phyloP scores from a whole-genome alignment of 192 early-diverging fungal species.

The Diversispora eburnea region DNA sequence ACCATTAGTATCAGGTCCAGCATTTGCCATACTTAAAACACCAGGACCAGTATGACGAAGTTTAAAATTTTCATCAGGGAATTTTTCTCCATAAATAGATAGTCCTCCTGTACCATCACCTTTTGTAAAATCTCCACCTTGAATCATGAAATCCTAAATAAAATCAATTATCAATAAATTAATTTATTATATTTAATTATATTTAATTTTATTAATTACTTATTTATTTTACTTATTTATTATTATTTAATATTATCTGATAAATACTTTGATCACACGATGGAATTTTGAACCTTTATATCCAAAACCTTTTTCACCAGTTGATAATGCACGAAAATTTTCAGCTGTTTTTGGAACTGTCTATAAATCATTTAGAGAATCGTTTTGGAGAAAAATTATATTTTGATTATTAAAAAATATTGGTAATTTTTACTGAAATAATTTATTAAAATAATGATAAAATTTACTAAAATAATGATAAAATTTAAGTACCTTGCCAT shows the following conservation, averaged over 20 bases:
- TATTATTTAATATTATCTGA: slow-evolving; percentile 83
- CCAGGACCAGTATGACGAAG: slow-evolving; percentile 80
- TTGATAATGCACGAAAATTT: slow-evolving; percentile 92
- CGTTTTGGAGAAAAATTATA: slow-evolving; percentile 50
- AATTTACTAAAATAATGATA: no score
- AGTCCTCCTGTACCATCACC: slow-evolving; percentile 75
- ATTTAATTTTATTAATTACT: no score
- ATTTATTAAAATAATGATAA: no score
- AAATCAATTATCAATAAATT: slow-evolving; percentile 41
- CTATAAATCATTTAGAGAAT: slow-evolving; percentile 31
- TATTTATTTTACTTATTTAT: no score
- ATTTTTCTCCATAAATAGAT: slow-evolving; percentile 76
- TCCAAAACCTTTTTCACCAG: slow-evolving; percentile 61
- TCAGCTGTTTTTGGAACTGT: slow-evolving; percentile 71
- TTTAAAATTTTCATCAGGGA: slow-evolving; percentile 81
- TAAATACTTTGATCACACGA: slow-evolving; percentile 65
- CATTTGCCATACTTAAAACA: slow-evolving; percentile 76
- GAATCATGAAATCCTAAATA: slow-evolving; percentile 44
- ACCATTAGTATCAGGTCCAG: slow-evolving; percentile 77
- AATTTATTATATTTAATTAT: slow-evolving; percentile 61
- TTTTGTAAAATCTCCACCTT: slow-evolving; percentile 64
- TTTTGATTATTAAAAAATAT: slow-evolving; percentile 40
- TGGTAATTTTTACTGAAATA: no score
- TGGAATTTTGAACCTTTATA: slow-evolving; percentile 51
- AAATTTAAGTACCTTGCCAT: slow-evolving; percentile 54